phyloP scores from a whole-genome alignment of 2,329 filamentous ascomycete species.

The Fonsecaea nubica region DNA sequence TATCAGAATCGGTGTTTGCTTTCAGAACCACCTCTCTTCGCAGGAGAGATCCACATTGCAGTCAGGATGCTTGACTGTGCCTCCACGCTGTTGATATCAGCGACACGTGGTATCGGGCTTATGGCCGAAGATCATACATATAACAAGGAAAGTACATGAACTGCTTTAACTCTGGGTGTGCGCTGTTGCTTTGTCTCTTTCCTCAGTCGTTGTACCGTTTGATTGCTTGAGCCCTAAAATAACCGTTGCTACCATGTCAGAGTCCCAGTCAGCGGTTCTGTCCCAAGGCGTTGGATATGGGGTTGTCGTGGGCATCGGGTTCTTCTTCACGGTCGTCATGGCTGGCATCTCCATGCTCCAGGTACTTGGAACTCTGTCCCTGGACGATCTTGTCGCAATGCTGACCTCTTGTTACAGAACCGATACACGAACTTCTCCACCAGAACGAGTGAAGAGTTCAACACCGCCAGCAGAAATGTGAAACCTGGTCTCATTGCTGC shows the following conservation, averaged over 20 bases:
- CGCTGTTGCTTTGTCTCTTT: background rate
- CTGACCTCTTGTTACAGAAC: constrained; percentile 16
- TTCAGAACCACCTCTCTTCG: constrained; percentile 9
- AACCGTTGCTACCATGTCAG: constrained; percentile 26
- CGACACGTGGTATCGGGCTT: constrained; percentile 5
- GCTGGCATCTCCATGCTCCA: constrained; percentile 50
- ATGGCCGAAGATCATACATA: constrained; percentile 6
- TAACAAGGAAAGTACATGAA: constrained; percentile 17
- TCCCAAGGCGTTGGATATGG: constrained; percentile 55
- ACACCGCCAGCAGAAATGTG: constrained; percentile 82
- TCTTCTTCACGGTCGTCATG: constrained; percentile 54
- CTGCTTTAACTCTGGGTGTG: background rate
- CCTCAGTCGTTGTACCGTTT: background rate
- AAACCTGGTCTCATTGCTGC: constrained; percentile 87
- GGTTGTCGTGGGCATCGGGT: constrained; percentile 58
- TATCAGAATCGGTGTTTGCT: background rate
- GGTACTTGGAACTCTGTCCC: constrained; percentile 38
- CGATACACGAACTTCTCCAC: constrained; percentile 55
- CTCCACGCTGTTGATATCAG: background rate
- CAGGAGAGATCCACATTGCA: constrained; percentile 12
- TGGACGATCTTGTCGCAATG: background rate
- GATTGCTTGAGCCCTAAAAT: background rate
- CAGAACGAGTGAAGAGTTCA: constrained; percentile 92
- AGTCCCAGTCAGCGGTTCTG: constrained; percentile 25
- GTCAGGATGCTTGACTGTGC: background rate